Conservation (phyloP, 1,284 basidiomycete genomes). For the Cryptococcus sp. region DNA sequence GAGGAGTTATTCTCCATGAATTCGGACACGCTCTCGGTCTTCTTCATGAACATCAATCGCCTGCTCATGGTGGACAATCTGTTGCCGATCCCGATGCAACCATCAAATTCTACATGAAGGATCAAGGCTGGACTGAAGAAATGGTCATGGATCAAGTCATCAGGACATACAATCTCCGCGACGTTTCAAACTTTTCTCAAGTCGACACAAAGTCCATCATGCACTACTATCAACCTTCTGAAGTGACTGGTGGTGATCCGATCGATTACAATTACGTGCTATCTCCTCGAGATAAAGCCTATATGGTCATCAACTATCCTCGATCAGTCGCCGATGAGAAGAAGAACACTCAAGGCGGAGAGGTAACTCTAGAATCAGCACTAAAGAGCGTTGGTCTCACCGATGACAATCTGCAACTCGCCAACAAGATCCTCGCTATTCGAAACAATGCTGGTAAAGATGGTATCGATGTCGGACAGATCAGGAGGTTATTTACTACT, state of each 20-base stretch:
- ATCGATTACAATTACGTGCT: not conserved
- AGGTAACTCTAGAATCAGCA: not conserved
- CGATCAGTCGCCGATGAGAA: not conserved
- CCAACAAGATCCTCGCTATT: not conserved
- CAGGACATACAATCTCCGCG: not conserved
- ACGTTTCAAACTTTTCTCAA: not conserved
- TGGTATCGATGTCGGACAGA: not conserved
- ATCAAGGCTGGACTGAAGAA: too few relatives aligned
- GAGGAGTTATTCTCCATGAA: not conserved
- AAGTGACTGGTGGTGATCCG: not conserved
- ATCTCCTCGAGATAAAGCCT: not conserved
- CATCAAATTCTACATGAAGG: conserved; percentile 2
- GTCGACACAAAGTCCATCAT: not conserved
- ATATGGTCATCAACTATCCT: not conserved
- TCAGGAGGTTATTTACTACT: not conserved
- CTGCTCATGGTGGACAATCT: conserved; percentile 5
- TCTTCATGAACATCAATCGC: not conserved
- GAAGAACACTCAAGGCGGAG: not conserved
- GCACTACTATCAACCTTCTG: not conserved
- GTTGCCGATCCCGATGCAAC: conserved; percentile 6
- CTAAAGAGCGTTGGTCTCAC: not conserved
- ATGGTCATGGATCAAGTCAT: not conserved
- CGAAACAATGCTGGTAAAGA: not conserved
- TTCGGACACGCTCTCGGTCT: not conserved
- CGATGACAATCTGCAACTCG: not conserved